Conservation (phyloP, 306 rosid genomes). For the Arachis stenosperma region DNA sequence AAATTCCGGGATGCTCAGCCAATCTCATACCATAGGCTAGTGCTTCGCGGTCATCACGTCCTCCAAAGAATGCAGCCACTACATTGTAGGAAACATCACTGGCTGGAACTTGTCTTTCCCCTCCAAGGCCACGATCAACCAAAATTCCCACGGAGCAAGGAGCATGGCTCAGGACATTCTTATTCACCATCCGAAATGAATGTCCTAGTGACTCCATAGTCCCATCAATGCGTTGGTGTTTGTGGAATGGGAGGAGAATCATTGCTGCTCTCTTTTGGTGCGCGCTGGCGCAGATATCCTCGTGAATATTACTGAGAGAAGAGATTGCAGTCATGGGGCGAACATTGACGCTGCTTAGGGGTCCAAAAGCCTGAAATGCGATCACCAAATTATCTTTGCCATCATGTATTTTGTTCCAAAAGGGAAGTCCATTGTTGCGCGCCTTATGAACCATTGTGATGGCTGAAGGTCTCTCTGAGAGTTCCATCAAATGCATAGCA, state of each 20-base stretch:
- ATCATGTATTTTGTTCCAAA: conserved; percentile 59
- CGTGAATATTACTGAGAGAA: conserved; percentile 59
- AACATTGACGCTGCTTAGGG: conserved; percentile 56
- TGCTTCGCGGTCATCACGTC: conserved; percentile 68
- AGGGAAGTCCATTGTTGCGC: conserved; percentile 66
- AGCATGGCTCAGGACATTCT: conserved; percentile 59
- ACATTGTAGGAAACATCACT: conserved; percentile 59
- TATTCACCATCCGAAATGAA: conserved; percentile 43
- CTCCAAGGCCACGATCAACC: conserved; percentile 74
- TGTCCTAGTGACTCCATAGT: conserved; percentile 62
- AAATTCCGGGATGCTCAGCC: conserved; percentile 74
- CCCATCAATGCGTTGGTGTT: conserved; percentile 61
- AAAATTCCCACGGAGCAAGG: conserved; percentile 72
- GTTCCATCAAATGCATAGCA: conserved; percentile 82
- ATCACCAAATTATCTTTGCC: conserved; percentile 58
- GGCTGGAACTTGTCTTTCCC: conserved; percentile 64
- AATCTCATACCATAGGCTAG: conserved; percentile 68
- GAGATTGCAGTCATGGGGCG: conserved; percentile 80
- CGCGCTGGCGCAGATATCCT: conserved; percentile 74
- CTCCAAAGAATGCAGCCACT: conserved; percentile 60
- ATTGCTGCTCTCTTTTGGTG: conserved; percentile 60
- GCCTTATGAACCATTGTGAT: conserved; percentile 79
- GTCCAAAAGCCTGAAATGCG: conserved; percentile 69
- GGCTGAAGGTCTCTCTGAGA: conserved; percentile 77
- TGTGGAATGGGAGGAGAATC: conserved; percentile 65